These are phyloP conservation scores for Podospora pseudocomata DNA, from an alignment of 495 filamentous ascomycete genomes.

Conservation along the genomic window DNA sequence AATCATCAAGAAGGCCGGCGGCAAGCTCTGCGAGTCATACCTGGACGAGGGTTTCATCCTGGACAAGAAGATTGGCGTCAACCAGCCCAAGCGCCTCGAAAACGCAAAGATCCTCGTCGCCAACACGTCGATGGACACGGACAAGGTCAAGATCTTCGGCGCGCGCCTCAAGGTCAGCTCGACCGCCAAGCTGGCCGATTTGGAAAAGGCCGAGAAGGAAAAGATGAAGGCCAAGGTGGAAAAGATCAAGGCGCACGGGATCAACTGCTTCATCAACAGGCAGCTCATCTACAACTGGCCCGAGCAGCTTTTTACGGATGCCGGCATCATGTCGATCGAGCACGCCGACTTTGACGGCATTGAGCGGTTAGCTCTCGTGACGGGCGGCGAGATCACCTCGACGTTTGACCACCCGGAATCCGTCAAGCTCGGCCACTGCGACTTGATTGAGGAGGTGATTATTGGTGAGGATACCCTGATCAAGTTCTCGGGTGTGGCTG, in stretches of 20 bases:
- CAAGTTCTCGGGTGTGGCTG: conserved; percentile 93
- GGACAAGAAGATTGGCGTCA: conserved; percentile 97
- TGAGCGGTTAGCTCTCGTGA: conserved; percentile 89
- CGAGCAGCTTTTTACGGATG: conserved; percentile 96
- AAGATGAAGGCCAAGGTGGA: conserved; percentile 99
- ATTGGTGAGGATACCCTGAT: conserved; percentile 97
- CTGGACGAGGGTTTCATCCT: conserved; percentile 97
- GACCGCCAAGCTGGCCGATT: conserved; percentile 90
- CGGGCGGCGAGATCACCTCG: conserved; percentile 93
- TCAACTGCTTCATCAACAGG: conserved; percentile 99
- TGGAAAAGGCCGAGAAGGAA: conserved; percentile 95
- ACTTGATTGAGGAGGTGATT: conserved; percentile 95
- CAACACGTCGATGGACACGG: conserved; percentile 98
- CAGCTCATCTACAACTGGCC: conserved; percentile 99
- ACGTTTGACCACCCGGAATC: conserved; percentile 97
- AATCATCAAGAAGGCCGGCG: conserved; percentile 98
- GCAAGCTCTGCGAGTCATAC: conserved; percentile 95
- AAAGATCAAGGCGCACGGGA: conserved; percentile 95
- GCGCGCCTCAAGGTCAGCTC: conserved; percentile 92
- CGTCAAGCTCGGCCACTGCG: conserved; percentile 92
- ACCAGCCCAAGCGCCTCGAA: conserved; percentile 94
- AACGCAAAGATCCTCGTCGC: conserved; percentile 97
- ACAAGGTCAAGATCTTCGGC: conserved; percentile 99
- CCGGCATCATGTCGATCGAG: conserved; percentile 96
- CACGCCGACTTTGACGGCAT: conserved; percentile 99